Evolutionary conservation across 2,329 filamentous ascomycete species (phyloP).

Genomic region (Tolypocladium endophyticum): DNA sequence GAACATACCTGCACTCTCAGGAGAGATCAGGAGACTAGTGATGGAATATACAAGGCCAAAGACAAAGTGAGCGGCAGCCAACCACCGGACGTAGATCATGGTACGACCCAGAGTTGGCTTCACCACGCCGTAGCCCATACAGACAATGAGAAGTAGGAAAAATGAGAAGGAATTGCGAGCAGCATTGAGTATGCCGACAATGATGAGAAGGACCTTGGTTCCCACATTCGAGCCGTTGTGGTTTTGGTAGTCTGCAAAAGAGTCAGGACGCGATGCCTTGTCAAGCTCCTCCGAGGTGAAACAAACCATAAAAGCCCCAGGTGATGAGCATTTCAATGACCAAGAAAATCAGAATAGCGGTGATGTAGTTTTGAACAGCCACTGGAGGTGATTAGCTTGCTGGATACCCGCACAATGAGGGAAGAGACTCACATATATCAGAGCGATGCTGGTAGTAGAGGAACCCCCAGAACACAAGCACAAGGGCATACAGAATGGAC

Average conservation of each 20-base stretch:
- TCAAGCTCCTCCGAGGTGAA: neutral
- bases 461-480: slow-evolving; percentile 80
- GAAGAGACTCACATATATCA: slow-evolving; percentile 60
- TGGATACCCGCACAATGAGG: neutral
- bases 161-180: slow-evolving; percentile 96
- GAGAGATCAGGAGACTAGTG: slow-evolving; percentile 78
- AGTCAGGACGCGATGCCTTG: slow-evolving; percentile 20
- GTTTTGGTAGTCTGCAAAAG: slow-evolving; percentile 70
- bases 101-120: slow-evolving; percentile 84
- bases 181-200: slow-evolving; percentile 89
- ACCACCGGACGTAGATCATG: slow-evolving; percentile 86
- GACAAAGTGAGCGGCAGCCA: slow-evolving; percentile 86
- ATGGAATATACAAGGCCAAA: slow-evolving; percentile 92
- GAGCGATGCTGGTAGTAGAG: slow-evolving; percentile 88
- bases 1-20: slow-evolving; percentile 63
- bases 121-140: slow-evolving; percentile 98
- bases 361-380: slow-evolving; percentile 98
- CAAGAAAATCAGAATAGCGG: slow-evolving; percentile 87
- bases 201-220: slow-evolving; percentile 75
- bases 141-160: slow-evolving; percentile 94
- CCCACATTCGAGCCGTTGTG: slow-evolving; percentile 73
- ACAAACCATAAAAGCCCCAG: slow-evolving; percentile 86
- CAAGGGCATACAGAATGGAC: slow-evolving; percentile 83
- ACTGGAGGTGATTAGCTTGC: slow-evolving; percentile 35
- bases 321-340: slow-evolving; percentile 97